Percentiles rank a stretch among this genome's conserved stretches.
These are phyloP conservation scores for Candida tropicalis DNA, from an alignment of 1,139 yeast species.

Conservation along the genomic window DNA sequence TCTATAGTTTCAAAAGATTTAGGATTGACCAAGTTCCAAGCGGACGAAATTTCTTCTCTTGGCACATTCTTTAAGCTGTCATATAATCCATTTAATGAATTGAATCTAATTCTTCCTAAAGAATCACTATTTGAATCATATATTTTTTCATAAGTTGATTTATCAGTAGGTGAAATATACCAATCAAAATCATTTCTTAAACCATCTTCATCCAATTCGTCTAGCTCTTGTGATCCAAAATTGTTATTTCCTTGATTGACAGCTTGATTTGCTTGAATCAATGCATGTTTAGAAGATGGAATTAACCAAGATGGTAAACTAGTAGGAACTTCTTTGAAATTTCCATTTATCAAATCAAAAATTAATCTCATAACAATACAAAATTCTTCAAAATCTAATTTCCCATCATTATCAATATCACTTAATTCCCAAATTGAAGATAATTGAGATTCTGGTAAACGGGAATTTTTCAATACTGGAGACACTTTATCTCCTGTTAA, in stretches of 20 bases:
- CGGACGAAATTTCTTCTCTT: slow-evolving; percentile 81
- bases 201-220: slow-evolving; percentile 45
- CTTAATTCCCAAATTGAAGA: slow-evolving; percentile 89
- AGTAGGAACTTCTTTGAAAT: slow-evolving; percentile 61
- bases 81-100: slow-evolving; percentile 70
- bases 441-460: slow-evolving; percentile 72
- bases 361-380: slow-evolving; percentile 96
- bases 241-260: slow-evolving; percentile 39
- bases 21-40: slow-evolving; percentile 96
- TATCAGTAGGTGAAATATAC: slow-evolving; percentile 92
- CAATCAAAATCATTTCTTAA: slow-evolving; percentile 82
- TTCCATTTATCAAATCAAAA: slow-evolving; percentile 86
- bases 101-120: slow-evolving; percentile 81
- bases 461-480: slow-evolving; percentile 86
- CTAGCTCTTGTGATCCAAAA: slow-evolving; percentile 41
- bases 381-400: slow-evolving; percentile 93
- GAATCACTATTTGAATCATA: slow-evolving; percentile 75
- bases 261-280: slow-evolving; percentile 80
- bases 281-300: slow-evolving; percentile 84
- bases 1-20: slow-evolving; percentile 84
- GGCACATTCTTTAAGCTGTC: slow-evolving; percentile 73
- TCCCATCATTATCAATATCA: slow-evolving; percentile 91
- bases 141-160: slow-evolving; percentile 74
- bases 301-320: slow-evolving; percentile 87
- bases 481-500: slow-evolving; percentile 84